Base-by-base conservation (phyloP, 495 filamentous ascomycete genomes). In the Aspergillus baeticus region DNA sequence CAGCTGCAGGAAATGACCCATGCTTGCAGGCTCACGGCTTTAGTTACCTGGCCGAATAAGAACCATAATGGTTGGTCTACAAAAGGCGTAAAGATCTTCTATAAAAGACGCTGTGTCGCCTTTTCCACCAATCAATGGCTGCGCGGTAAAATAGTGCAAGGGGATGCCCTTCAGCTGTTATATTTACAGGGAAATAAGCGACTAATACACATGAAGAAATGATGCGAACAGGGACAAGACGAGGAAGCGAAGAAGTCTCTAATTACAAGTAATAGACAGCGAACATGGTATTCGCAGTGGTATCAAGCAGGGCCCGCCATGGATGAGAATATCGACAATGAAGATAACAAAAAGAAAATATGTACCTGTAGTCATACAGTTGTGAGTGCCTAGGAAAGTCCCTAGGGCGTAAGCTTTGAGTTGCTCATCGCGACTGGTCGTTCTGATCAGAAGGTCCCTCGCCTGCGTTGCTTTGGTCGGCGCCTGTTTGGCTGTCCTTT, bases 111-210 rank as follows among this genome's bases (percentile, higher is more conserved):
- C 26, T 8, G 26, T 29, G 26, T 11, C 23, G 7, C 48, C 33
- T 55, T 55, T 54, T 55, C 57, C 57, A 55, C 57, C 57, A 55
- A 60, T 60, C 51, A 45, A 43, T n/a, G 38, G n/a, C 11, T 38
- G 7, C 18, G 10, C 37, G 50, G 42, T 33, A 29, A 51, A 51
- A 44, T 49, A 23, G 31, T 38, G 55, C 48, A 58, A 38, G 36
- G 37, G 51, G 18, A 26, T 20, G 33, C 29, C 44, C 53, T 41
- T 22, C 8, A 15, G 11, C 14, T 37, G 0, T 21, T 31, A 29
- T 45, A 45, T 17, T 45, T 14, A 11, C 41, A 39, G 14, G 22
- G 11, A 21, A 51, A 18, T 31, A 37, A 22, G 23, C 18, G 8
- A 36, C 10, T 51, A 37, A 8, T 23, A 49, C 22, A 21, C 42